These are phyloP conservation scores for Brassica incana DNA, from an alignment of 345 rosid genomes.

Conservation along the genomic window DNA sequence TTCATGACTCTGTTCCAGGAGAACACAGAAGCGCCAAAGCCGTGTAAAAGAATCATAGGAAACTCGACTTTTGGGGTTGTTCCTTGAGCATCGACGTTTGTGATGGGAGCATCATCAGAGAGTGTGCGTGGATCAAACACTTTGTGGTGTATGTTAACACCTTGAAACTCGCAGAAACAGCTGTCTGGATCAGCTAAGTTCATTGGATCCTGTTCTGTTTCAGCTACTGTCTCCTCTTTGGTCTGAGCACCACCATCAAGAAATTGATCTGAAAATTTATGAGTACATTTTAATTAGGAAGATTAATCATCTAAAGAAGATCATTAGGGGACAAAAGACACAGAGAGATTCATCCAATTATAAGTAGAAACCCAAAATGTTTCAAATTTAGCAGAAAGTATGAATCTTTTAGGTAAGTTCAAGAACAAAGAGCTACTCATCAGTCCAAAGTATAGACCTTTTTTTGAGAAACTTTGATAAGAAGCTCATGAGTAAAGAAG, in stretches of 20 bases:
- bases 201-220: slow-evolving; percentile 69
- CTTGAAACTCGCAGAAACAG: slow-evolving; percentile 82
- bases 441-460: background rate
- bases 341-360: background rate
- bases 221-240: slow-evolving; percentile 50
- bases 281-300: background rate
- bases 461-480: background rate
- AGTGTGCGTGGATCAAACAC: slow-evolving; percentile 44
- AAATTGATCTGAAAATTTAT: slow-evolving; percentile 45
- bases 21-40: slow-evolving; percentile 92
- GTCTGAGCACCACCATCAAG: slow-evolving; percentile 40
- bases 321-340: background rate
- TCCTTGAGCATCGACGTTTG: slow-evolving; percentile 11
- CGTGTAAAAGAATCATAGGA: slow-evolving; percentile 80
- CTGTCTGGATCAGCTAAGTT: slow-evolving; percentile 85
- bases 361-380: slow-evolving; percentile 1
- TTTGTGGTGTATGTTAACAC: slow-evolving; percentile 79
- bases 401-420: background rate
- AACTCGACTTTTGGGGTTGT: slow-evolving; percentile 35
- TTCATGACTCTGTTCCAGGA: slow-evolving; percentile 82
- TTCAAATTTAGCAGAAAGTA: slow-evolving; percentile 2
- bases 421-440: background rate
- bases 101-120: slow-evolving; percentile 26
- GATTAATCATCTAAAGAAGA: background rate
- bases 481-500: slow-evolving; percentile 12